phyloP scores from a whole-genome alignment of 2,329 filamentous ascomycete species.

The Orbilia blumenaviensis region DNA sequence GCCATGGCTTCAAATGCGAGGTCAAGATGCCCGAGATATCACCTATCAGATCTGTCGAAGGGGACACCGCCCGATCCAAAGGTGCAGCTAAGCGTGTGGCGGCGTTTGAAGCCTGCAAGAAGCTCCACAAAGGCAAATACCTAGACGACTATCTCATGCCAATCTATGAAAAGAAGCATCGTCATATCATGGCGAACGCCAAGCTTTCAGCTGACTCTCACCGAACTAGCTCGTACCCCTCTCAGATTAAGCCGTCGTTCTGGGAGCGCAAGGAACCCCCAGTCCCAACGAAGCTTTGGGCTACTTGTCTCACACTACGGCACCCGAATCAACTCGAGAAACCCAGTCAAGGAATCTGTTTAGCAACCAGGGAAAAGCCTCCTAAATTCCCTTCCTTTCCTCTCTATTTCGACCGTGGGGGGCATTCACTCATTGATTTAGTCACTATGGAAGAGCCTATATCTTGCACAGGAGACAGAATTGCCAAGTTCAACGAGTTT shows the following conservation, averaged over 20 bases:
- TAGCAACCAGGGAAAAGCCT: slow-evolving; percentile 75
- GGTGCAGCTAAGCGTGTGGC: slow-evolving; percentile 84
- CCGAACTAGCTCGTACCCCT: slow-evolving; percentile 76
- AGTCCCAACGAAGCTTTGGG: slow-evolving; percentile 58
- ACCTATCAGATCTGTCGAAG: slow-evolving; percentile 73
- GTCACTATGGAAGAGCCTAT: slow-evolving; percentile 64
- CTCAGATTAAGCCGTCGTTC: slow-evolving; percentile 79
- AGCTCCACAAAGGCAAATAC: slow-evolving; percentile 72
- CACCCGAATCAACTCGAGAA: slow-evolving; percentile 68
- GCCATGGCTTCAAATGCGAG: slow-evolving; percentile 74
- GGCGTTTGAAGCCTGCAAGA: slow-evolving; percentile 81
- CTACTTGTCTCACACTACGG: slow-evolving; percentile 66
- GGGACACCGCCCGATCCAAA: slow-evolving; percentile 74
- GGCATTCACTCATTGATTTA: slow-evolving; percentile 69
- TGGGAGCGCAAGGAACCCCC: slow-evolving; percentile 68
- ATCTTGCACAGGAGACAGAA: slow-evolving; percentile 61
- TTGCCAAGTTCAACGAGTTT: slow-evolving; percentile 73
- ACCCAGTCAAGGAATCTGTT: slow-evolving; percentile 70
- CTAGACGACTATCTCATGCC: slow-evolving; percentile 80
- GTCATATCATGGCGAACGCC: slow-evolving; percentile 88
- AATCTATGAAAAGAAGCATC: slow-evolving; percentile 70
- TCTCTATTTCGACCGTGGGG: slow-evolving; percentile 74
- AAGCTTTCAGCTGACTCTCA: slow-evolving; percentile 81
- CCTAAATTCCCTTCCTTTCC: slow-evolving; percentile 74
- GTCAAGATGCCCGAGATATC: slow-evolving; percentile 79